Evolutionary conservation across 2,329 filamentous ascomycete genomes (phyloP), one percentile per base, ranked within the genome.

Genomic region (Polytolypa hystricis): DNA sequence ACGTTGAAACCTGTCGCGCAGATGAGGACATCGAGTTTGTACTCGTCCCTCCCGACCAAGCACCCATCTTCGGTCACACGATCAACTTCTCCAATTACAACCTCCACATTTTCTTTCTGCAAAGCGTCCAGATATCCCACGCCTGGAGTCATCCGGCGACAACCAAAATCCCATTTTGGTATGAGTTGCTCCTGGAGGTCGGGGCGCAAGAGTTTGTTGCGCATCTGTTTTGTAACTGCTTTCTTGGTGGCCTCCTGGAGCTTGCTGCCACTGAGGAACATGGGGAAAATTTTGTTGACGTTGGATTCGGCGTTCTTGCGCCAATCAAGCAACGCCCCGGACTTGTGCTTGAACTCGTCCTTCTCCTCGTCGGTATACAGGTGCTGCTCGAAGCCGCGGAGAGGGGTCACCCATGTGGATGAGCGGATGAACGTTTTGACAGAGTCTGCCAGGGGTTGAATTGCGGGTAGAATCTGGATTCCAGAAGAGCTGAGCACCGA

Each of bases 1-100:
- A 54, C 48, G 39, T 60, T 51, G 38, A 59, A 61, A 0, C 60
- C 60, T 5, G 58, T 64, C 17, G 60, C 60, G 40, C 59, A 63
- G 28, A 61, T 32, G 16, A 53, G 39, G 3, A 42, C 44, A 18
- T 53, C 49, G 5, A 51, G 46, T 14, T 45, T 37, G 15, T 46
- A 35, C n/a, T 42, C 32, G 10, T 48, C 50, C 8, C 38, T 37
- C 3, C 27, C 33, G 3, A 44, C 46, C 27, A 48, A 34, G 29
- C 51, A 46, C 5, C 42, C 44, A 1, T 42, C 38, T n/a, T 36
- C 23, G 4, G 35, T 34, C 11, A 47, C 29, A 4, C 33, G 20
- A 1, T 34, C 28, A 32, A 51, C 45, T 7, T 30, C 27, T 3
- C 27, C 38, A 2, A 27, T 30, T n/a, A 48, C 43, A n/a, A 41